A percentile compares a stretch with the other conserved stretches of the same genome.
Evolutionary conservation across 2,329 filamentous ascomycete genomes (phyloP).

Genomic region (Trematosphaeria pertusa): DNA sequence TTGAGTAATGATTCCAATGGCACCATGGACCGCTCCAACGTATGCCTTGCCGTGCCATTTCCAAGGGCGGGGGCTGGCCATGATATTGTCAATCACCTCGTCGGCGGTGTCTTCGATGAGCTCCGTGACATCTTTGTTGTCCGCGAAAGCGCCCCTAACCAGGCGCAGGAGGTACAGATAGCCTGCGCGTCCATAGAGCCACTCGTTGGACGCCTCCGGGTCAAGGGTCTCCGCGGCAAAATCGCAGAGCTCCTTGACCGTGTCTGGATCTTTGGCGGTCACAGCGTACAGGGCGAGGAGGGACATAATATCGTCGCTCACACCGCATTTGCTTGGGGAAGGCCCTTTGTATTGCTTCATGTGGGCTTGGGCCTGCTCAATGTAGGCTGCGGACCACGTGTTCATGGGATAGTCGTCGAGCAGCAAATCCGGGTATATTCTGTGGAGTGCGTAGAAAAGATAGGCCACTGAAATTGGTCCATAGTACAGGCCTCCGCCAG

Average conservation of each 20-base stretch:
- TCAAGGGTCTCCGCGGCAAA: slow-evolving; percentile 57
- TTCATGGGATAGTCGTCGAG: slow-evolving; percentile 56
- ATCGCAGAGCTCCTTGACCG: slow-evolving; percentile 58
- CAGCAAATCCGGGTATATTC: slow-evolving; percentile 55
- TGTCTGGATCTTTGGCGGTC: slow-evolving; percentile 57
- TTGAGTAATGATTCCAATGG: slow-evolving; percentile 75
- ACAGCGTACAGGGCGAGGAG: slow-evolving; percentile 59
- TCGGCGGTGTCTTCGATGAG: slow-evolving; percentile 61
- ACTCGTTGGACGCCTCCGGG: slow-evolving; percentile 63
- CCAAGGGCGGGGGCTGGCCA: slow-evolving; percentile 65
- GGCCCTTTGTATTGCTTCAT: slow-evolving; percentile 59
- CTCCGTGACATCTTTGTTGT: slow-evolving; percentile 58
- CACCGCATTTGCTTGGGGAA: slow-evolving; percentile 54
- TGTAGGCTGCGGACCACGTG: slow-evolving; percentile 58
- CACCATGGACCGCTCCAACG: slow-evolving; percentile 71
- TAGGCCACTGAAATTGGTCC: slow-evolving; percentile 59
- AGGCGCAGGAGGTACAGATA: slow-evolving; percentile 72
- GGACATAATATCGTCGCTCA: slow-evolving; percentile 59
- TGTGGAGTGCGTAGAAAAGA: slow-evolving; percentile 58
- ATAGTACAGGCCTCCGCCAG: slow-evolving; percentile 59
- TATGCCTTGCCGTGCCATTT: slow-evolving; percentile 69
- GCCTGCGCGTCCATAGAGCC: slow-evolving; percentile 71
- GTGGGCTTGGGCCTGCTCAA: slow-evolving; percentile 57
- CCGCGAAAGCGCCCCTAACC: slow-evolving; percentile 63
- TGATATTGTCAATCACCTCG: slow-evolving; percentile 65